Conservation (phyloP, 805 yeast genomes). For the Teunomyces tritomae region DNA sequence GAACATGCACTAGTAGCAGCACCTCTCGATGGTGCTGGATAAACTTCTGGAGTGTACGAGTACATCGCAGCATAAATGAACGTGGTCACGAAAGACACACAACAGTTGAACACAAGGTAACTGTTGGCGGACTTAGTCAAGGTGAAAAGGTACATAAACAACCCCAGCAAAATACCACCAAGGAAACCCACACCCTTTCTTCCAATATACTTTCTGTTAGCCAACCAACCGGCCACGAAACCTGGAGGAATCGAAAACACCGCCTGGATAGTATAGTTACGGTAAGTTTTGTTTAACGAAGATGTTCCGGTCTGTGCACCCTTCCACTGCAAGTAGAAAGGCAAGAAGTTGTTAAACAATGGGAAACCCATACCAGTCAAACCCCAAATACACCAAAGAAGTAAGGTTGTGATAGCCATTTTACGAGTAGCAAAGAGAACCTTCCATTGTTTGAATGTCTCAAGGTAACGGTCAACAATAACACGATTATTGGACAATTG, state of each 20-base stretch:
- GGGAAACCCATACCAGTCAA: constrained; percentile 3
- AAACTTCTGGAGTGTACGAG: constrained; percentile 11
- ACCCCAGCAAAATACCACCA: constrained; percentile 2
- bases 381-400: constrained; percentile 3
- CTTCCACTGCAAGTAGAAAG: constrained; percentile 5
- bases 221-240: constrained; percentile 2
- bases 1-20: constrained; percentile 10
- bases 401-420: constrained; percentile 2
- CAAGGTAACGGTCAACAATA: not conserved
- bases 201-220: constrained; percentile 2
- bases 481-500: not conserved
- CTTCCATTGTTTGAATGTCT: constrained; percentile 3
- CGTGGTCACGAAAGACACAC: constrained; percentile 4
- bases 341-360: constrained; percentile 4
- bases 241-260: constrained; percentile 5
- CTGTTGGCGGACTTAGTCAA: not conserved
- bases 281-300: not conserved
- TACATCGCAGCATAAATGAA: constrained; percentile 8
- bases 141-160: constrained; percentile 4
- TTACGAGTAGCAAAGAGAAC: constrained; percentile 1
- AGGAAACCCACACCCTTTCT: constrained; percentile 4
- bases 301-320: constrained; percentile 2
- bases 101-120: constrained; percentile 3
- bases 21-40: constrained; percentile 11
- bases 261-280: constrained; percentile 4